These are phyloP conservation scores for Fraxinus americana DNA, from an alignment of 257 asterid species.

Conservation along the genomic window DNA sequence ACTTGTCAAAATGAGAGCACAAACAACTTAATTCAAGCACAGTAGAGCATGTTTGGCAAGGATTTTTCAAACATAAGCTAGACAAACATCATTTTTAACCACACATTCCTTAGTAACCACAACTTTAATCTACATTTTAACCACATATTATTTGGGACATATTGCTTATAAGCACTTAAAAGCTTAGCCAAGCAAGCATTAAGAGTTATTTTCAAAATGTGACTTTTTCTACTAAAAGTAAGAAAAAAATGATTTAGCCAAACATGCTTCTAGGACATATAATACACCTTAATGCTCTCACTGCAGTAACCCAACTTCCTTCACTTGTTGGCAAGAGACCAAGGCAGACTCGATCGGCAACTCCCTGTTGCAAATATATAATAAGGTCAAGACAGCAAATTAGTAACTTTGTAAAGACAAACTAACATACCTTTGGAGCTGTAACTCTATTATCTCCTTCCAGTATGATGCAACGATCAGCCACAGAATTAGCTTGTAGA, in stretches of 20 bases:
- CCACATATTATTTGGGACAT: not conserved
- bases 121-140: not conserved
- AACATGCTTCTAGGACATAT: not conserved
- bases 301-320: constrained; percentile 90
- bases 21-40: not conserved
- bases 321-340: constrained; percentile 95
- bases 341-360: constrained; percentile 90
- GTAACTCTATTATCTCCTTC: constrained; percentile 91
- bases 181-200: too few species aligned
- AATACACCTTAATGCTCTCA: constrained; percentile 73
- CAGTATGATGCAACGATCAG: constrained; percentile 75
- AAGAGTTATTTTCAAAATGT: not conserved
- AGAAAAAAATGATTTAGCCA: not conserved
- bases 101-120: too few species aligned
- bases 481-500: constrained; percentile 70
- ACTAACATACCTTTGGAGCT: constrained; percentile 72
- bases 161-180: too few species aligned
- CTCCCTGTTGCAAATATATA: constrained; percentile 55
- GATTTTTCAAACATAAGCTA: not conserved
- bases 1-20: not conserved
- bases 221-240: not conserved
- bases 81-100: too few species aligned
- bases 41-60: not conserved
- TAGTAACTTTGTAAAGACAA: not conserved
- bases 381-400: not conserved